Base-by-base conservation (phyloP, 495 filamentous ascomycete genomes). In the Aspergillus ellipticus region DNA sequence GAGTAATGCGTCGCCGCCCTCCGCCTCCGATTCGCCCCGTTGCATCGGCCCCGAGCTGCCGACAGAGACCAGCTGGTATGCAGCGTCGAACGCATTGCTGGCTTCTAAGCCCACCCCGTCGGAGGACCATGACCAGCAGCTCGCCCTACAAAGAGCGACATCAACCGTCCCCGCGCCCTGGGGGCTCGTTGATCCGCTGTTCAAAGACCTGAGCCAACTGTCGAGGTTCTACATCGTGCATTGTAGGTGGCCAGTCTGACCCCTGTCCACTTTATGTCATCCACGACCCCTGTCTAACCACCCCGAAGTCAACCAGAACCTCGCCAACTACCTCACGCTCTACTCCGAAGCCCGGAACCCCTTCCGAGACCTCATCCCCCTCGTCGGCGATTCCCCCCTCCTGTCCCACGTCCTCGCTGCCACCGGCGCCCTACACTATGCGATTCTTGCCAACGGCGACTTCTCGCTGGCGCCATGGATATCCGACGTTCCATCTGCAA, bases 341-440 rank as follows among this genome's bases (percentile, higher is more conserved):
- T 78, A 78, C 52, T 64, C 71, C 8, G 59, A 72, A 31, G 65
- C 66, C 19, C 66, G 69, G 16, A 78, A 78, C 15, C 73, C 75
- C 0, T 78, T 69, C 51, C 68, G 70, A 17, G 70, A 76, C 20
- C 65, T 78, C 16, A 69, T 71, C 15, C 55, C 67, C 15, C 49
- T 77, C 42, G 69, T 77, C 22, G 69, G 68, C 6, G 63, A 67
- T 53, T 75, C 75, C 6, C 69, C 74, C 7, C 66, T 75, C 50
- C 65, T 78, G 19, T 64, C 71, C 16, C 56, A 72, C 42, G 65
- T 67, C 10, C 59, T 78, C 33, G 65, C 71, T 22, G 72, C 75
- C 0, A 71, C 71, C 52, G 74, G 75, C 3, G 75, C 75, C 26
- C 52, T 78, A 45, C 74, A 78, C 56, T 74, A 68, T 54, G 68